Percentiles rank a stretch among this genome's conserved stretches.
phyloP scores from a whole-genome alignment of 2,329 filamentous ascomycete species.

The Bipolaris zeicola region DNA sequence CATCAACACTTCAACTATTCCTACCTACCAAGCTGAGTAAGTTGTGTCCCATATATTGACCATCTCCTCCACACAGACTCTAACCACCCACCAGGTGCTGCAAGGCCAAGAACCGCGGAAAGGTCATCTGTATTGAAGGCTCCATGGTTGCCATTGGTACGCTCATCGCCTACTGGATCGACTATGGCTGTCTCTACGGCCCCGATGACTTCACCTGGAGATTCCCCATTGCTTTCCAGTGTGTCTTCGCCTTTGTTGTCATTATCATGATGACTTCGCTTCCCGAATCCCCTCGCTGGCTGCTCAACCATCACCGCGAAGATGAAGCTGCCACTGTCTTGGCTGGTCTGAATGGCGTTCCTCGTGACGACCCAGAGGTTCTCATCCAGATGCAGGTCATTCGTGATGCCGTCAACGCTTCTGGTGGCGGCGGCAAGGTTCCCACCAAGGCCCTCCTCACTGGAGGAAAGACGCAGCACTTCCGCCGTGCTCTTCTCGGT shows the following conservation, averaged over 20 bases:
- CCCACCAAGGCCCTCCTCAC: slow-evolving; percentile 59
- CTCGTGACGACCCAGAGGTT: slow-evolving; percentile 61
- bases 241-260: slow-evolving; percentile 52
- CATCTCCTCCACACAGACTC: neutral
- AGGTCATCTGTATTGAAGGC: slow-evolving; percentile 64
- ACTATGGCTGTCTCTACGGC: slow-evolving; percentile 51
- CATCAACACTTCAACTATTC: slow-evolving; percentile 61
- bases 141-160: slow-evolving; percentile 58
- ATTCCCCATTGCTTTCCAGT: slow-evolving; percentile 60
- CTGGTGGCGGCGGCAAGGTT: slow-evolving; percentile 45
- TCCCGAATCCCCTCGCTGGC: slow-evolving; percentile 41
- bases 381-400: slow-evolving; percentile 66
- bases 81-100: slow-evolving; percentile 39
- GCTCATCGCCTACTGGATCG: slow-evolving; percentile 58
- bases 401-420: slow-evolving; percentile 56
- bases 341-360: slow-evolving; percentile 53
- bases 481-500: slow-evolving; percentile 66
- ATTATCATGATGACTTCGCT: slow-evolving; percentile 44
- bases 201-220: slow-evolving; percentile 50
- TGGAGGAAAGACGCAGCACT: slow-evolving; percentile 66
- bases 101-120: slow-evolving; percentile 62
- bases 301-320: slow-evolving; percentile 45
- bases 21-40: slow-evolving; percentile 59
- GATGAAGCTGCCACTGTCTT: slow-evolving; percentile 57
- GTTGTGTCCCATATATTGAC: neutral